Base-by-base conservation (phyloP, 176 grass and related monocot species). In the Poa pratensis region DNA sequence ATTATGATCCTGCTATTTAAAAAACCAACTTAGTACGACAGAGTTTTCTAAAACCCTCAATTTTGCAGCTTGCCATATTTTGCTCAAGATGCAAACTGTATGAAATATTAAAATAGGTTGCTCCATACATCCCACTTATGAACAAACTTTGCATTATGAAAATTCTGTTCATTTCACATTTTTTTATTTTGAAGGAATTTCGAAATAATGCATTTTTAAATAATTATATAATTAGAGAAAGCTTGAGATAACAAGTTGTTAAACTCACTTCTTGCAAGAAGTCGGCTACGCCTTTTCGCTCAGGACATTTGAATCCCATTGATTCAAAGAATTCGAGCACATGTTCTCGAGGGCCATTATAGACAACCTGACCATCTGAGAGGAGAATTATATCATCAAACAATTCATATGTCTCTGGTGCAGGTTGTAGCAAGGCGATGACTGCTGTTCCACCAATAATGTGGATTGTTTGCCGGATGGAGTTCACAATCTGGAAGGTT, bases 331-430 rank as follows among this genome's bases (percentile, higher is more conserved):
- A 97, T 66, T 92, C 87, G 4, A 97, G 87, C 9, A 97, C 94
- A 71, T 92, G 46, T 67, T 97, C 94, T 14, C 89, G 91, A 49
- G 94, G 94, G 30, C 94, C 94, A 63, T 86, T 90, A 62, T 94
- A 97, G 55, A 93, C 91, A 39, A 97, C 75, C 69, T 94, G 87
- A 27, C 94, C 85, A 0, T 97, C 94, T 20, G 94, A 97, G 40
- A 97, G 89, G 57, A 97, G 87, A 75, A 97, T 97, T 85, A 97
- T 88, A 72, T 97, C 94, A 77, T 96, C 94, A 69, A 97, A 97
- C 16, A 97, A 68, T 53, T 94, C 87, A 75, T 90, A 97, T 17
- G 94, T 97, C 89, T 97, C 94, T 0, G 91, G 94, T 75, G 94
- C 89, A 77, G 94, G 94, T 84, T 97, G 94, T 39, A 97, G 85